Base-by-base conservation (phyloP, 2,329 filamentous ascomycete species). In the Penicillium sp. region DNA sequence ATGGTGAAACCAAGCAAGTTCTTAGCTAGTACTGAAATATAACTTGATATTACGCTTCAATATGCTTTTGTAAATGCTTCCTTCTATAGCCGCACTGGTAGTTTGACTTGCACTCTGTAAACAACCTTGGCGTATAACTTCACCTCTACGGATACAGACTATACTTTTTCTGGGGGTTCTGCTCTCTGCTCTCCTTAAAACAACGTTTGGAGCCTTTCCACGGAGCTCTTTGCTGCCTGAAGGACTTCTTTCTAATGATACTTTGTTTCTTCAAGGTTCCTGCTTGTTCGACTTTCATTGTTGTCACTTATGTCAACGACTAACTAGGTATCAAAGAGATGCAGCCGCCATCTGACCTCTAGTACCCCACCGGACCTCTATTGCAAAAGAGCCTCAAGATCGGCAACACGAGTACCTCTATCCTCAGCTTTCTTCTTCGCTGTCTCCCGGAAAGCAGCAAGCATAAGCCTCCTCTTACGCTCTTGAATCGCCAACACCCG, bases 381-480 rank as follows among this genome's bases (percentile, higher is more conserved):
- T 41, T 52, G 54, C 31, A 72, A 55, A 31, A 74, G 57, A 32
- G 62, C 66, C 53, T 72, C 70, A 24, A 74, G 61, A 57, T 74
- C 71, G 1, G 67, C 78, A 69, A 82, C 73, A 4, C 80, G 71
- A 13, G 79, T 80, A 50, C 66, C 69, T 45, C 68, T 59, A 52
- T 76, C 78, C 58, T 80, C 79, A 26, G 75, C 75, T 63, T 75
- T 80, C 57, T 78, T 75, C 35, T 73, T 69, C 55, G 69, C 70
- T 52, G 84, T 86, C 70, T 94, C 89, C 51, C 83, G 79, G 69
- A 95, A 93, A 0, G 88, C 88, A 60, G 87, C 79, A 32, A 77
- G 80, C 66, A 93, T 88, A 44, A 95, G 70, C 61, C 84, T 78
- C 35, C 88, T 77, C 75, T 95, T 95, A 60, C 85, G 81, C 34